A percentile compares a stretch with the other conserved stretches of the same genome.
phyloP scores from a whole-genome alignment of 495 filamentous ascomycete genomes.

The Niebla homalea region DNA sequence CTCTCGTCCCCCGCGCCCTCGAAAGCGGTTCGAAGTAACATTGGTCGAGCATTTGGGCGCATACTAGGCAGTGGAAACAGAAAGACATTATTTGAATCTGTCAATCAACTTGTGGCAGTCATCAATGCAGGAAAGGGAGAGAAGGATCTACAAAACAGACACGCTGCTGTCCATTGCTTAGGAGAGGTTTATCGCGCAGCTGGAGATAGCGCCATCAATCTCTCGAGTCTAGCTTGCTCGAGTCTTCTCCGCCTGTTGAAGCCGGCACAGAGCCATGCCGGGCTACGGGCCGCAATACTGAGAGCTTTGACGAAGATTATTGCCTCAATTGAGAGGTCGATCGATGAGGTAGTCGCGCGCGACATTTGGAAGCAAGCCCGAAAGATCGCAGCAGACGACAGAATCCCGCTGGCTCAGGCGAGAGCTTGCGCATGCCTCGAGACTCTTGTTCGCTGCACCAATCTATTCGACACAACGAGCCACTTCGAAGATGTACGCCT shows the following conservation, averaged over 20 bases:
- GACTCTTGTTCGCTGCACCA: slow-evolving; percentile 52
- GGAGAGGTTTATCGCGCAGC: slow-evolving; percentile 81
- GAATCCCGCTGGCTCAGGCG: slow-evolving; percentile 66
- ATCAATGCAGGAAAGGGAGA: slow-evolving; percentile 68
- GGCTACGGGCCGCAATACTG: slow-evolving; percentile 72
- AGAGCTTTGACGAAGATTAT: slow-evolving; percentile 63
- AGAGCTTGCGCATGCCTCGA: slow-evolving; percentile 72
- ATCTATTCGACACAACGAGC: slow-evolving; percentile 75
- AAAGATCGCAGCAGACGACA: slow-evolving; percentile 63
- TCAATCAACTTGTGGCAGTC: slow-evolving; percentile 73
- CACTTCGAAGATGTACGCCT: slow-evolving; percentile 81
- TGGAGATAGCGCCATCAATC: slow-evolving; percentile 82
- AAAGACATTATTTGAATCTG: slow-evolving; percentile 83
- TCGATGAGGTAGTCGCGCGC: slow-evolving; percentile 74
- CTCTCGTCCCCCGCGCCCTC: slow-evolving; percentile 75
- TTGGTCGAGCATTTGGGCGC: slow-evolving; percentile 70
- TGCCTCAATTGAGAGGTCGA: slow-evolving; percentile 53
- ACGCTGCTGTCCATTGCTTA: slow-evolving; percentile 80
- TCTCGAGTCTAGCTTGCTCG: slow-evolving; percentile 60
- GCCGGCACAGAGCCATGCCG: slow-evolving; percentile 62
- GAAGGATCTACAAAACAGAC: slow-evolving; percentile 59
- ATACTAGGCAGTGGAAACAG: slow-evolving; percentile 82
- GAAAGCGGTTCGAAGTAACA: slow-evolving; percentile 77
- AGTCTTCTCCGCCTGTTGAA: slow-evolving; percentile 70
- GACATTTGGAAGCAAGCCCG: slow-evolving; percentile 91